Conservation (phyloP, 495 filamentous ascomycete species). For the Thozetella sp. region DNA sequence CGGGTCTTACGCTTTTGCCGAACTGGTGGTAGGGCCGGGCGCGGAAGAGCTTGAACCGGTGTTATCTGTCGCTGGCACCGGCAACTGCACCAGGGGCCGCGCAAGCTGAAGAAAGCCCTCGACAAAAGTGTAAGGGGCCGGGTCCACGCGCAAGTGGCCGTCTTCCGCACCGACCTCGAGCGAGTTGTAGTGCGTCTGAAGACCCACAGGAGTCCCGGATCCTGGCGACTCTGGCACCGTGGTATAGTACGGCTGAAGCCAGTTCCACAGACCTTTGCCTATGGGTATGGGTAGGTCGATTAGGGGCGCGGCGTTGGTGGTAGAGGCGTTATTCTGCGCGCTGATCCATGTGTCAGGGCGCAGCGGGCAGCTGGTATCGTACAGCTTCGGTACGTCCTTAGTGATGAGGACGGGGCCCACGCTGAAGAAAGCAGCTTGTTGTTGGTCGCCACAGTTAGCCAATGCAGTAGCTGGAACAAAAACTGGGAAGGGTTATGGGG, state of each 20-base stretch:
- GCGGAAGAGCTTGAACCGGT: no score
- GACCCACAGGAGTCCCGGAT: not conserved
- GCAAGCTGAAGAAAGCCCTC: conserved; percentile 47
- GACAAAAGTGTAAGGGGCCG: conserved; percentile 37
- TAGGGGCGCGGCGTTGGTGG: conserved; percentile 6
- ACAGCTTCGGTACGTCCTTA: conserved; percentile 20
- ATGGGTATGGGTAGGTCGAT: conserved; percentile 24
- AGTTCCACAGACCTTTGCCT: conserved; percentile 34
- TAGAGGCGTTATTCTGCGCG: not conserved
- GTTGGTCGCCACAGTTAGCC: no score
- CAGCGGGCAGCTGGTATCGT: conserved; percentile 14
- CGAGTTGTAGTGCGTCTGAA: conserved; percentile 14
- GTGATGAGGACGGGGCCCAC: conserved; percentile 39
- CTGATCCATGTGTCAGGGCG: conserved; percentile 7
- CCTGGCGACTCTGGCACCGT: conserved; percentile 1
- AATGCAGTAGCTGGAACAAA: no score
- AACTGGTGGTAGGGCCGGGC: no score
- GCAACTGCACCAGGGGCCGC: conserved; percentile 21
- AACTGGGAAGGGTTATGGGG: no score
- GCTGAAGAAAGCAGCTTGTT: conserved; percentile 48
- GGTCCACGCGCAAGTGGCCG: conserved; percentile 15
- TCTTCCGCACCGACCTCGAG: conserved; percentile 20
- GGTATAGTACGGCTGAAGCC: conserved; percentile 45
- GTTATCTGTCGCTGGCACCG: no score
- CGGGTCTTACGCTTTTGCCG: no score